Conservation (phyloP, 768 basidiomycete species). For the Amanita rubescens region DNA sequence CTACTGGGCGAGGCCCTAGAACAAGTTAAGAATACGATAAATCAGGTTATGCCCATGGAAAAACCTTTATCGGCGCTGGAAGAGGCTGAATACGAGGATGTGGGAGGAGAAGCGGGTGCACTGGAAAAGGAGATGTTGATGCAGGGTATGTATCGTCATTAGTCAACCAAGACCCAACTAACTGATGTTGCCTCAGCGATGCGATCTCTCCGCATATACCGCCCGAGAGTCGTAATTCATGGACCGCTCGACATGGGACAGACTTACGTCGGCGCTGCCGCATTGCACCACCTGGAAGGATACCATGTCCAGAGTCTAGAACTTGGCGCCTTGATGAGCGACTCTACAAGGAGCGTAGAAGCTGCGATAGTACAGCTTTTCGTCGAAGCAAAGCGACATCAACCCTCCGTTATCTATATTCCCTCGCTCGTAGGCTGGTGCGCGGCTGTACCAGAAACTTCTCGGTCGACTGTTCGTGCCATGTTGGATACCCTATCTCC, state of each 20-base stretch:
- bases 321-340: constrained; percentile 79
- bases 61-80: constrained; percentile 83
- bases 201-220: constrained; percentile 85
- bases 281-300: constrained; percentile 90
- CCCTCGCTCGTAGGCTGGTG: constrained; percentile 87
- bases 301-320: constrained; percentile 94
- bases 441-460: constrained; percentile 73
- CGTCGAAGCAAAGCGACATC: constrained; percentile 93
- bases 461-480: constrained; percentile 77
- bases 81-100: constrained; percentile 91
- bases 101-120: constrained; percentile 65
- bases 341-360: constrained; percentile 86
- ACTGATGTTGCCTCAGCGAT: constrained; percentile 47
- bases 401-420: constrained; percentile 93
- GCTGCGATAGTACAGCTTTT: constrained; percentile 93
- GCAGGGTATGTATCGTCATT: constrained; percentile 51
- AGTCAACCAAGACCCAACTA: background rate
- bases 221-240: constrained; percentile 80
- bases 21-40: constrained; percentile 63
- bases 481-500: constrained; percentile 90
- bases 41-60: constrained; percentile 66
- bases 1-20: constrained; percentile 65
- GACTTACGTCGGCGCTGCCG: constrained; percentile 80
- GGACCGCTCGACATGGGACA: constrained; percentile 89
- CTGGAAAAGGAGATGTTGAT: constrained; percentile 84